These are phyloP conservation scores for Myochromella boudieri DNA, from an alignment of 768 basidiomycete species.

Conservation along the genomic window DNA sequence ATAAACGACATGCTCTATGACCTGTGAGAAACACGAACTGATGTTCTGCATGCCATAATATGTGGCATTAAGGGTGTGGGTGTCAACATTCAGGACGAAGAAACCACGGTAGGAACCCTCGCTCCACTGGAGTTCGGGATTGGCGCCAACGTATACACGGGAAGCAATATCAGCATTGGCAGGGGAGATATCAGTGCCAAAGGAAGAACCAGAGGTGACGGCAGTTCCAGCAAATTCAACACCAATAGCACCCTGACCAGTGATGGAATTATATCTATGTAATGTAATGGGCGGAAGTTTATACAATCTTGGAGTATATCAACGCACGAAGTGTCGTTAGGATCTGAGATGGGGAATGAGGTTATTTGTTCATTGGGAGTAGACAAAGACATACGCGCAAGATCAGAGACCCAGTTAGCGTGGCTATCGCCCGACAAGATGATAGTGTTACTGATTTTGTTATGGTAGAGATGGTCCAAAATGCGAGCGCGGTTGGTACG, in stretches of 20 bases:
- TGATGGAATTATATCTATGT: conserved; percentile 47
- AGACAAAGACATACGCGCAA: conserved; percentile 41
- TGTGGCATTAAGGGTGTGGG: conserved; percentile 44
- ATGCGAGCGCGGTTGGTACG: conserved; percentile 51
- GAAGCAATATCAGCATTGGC: conserved; percentile 39
- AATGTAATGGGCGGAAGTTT: not conserved
- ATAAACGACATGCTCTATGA: not conserved
- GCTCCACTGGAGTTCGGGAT: conserved; percentile 58
- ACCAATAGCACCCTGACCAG: conserved; percentile 49
- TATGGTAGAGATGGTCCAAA: conserved; percentile 45
- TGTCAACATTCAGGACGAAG: conserved; percentile 51
- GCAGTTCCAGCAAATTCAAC: conserved; percentile 66
- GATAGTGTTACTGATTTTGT: conserved; percentile 52
- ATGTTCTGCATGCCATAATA: conserved; percentile 48
- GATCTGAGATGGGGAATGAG: conserved; percentile 28
- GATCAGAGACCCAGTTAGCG: conserved; percentile 61
- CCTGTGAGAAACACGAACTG: not conserved
- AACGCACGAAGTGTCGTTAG: conserved; percentile 47
- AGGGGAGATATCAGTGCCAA: conserved; percentile 41
- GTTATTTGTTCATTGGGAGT: not conserved
- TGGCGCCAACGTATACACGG: conserved; percentile 33
- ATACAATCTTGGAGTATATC: not conserved
- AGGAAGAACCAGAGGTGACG: conserved; percentile 50
- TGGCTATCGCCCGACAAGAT: conserved; percentile 61
- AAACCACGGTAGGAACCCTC: conserved; percentile 61